Evolutionary conservation across 331 rosid genomes (phyloP), one percentile per base, ranked within the genome.

Genomic region (Spiraea crenata): DNA sequence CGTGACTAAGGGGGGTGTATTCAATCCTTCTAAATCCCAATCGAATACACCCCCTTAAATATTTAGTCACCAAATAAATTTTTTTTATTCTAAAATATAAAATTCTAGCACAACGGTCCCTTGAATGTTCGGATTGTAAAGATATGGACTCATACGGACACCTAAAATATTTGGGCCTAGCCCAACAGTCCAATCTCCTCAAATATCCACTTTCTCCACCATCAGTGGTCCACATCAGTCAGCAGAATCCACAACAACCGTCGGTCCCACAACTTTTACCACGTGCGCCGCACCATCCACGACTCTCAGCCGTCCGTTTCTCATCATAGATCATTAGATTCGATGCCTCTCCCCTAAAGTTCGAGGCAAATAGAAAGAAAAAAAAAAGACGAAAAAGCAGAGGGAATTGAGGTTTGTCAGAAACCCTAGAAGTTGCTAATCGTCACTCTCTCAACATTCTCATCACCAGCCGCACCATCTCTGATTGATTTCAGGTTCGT

Each of bases 231-330:
- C 45, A 34, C 31, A 25, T 67, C 40, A 7, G 31, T 52, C 13
- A 37, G 61, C 38, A 19, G 12, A 34, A 51, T 39, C 12, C n/a
- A n/a, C n/a, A n/a, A 31, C 10, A 51, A n/a, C 12, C 17, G 14
- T 5, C 34, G 74, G 66, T 9, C 73, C 66, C 34, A 20, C 5
- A 15, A 10, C 69, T 45, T 35, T 46, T 15, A 48, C 41, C 73
- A 77, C 73, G 65, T 82, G 83, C 69, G 8, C 15, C 50, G 72
- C 78, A 77, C 77, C 74, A 65, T 46, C 60, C 35, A 63, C 49
- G 47, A 68, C 7, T 72, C 67, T 68, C 63, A 76, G 50, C 84
- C 86, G 86, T 76, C 77, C 74, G 59, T 63, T 63, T 40, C 20
- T 69, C 54, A 42, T 25, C 35, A 63, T 10, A 3, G n/a, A 71